These are phyloP conservation scores for Schizophyllum commune DNA, from an alignment of 1,284 basidiomycete species.

Conservation along the genomic window DNA sequence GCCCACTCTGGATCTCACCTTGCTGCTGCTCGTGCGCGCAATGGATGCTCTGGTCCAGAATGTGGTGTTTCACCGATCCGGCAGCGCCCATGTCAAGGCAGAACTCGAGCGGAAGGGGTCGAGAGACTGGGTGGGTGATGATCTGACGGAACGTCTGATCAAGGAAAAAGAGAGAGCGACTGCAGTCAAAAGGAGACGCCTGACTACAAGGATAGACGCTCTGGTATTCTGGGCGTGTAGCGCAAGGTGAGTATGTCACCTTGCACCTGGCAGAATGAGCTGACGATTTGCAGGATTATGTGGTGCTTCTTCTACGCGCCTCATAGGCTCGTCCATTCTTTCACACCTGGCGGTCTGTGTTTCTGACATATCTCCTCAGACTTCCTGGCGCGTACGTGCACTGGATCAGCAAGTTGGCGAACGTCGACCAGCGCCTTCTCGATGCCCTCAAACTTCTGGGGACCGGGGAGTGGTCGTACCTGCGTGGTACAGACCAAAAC, in stretches of 20 bases:
- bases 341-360: neutral
- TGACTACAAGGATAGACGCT: conserved; percentile 51
- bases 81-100: conserved; percentile 6
- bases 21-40: conserved; percentile 64
- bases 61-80: conserved; percentile 30
- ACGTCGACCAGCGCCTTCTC: conserved; percentile 54
- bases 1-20: conserved; percentile 58
- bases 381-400: conserved; percentile 66
- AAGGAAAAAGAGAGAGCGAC: neutral
- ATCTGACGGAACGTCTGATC: neutral
- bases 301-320: conserved; percentile 79
- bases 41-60: conserved; percentile 52
- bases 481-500: conserved; percentile 29
- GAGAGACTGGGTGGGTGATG: neutral
- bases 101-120: neutral
- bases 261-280: conserved; percentile 1
- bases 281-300: conserved; percentile 52
- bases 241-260: conserved; percentile 45
- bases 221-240: conserved; percentile 68
- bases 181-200: conserved; percentile 12
- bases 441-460: conserved; percentile 45
- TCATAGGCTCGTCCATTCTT: conserved; percentile 37
- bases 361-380: conserved; percentile 26
- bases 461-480: conserved; percentile 51
- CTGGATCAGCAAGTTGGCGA: conserved; percentile 68